Base-by-base conservation (phyloP, 805 yeast genomes). In the Candida broadrunensis region DNA sequence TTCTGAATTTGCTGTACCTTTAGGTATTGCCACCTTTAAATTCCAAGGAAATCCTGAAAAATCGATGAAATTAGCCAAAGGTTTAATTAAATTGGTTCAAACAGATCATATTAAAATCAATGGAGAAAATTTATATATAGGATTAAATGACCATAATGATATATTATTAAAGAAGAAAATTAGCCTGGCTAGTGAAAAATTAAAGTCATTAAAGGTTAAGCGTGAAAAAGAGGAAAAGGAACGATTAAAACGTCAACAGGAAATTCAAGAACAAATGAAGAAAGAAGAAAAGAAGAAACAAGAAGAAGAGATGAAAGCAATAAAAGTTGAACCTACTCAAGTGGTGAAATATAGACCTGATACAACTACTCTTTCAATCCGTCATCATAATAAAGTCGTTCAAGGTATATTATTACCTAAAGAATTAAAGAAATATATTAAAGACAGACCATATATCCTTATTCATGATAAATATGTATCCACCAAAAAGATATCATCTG, bases 1-100 rank as follows among this genome's bases (percentile, higher is more conserved):
- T 54, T 87, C 91, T 0, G 68, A 71, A 17, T 81, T 86, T 33
- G 96, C 89, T 2, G 84, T 82, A 15, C 90, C 95, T 0, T 60
- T 89, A 31, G 93, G 95, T 8, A 67, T 88, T 17, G 83, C 83
- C 37, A 63, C 77, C 16, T 67, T 88, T 38, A 69, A 75, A 43
- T 89, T 75, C 60, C 81, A 72, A 43, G 87, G 88, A 2, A 54
- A 61, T 16, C 54, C 68, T 13, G 79, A 72, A 15, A 75, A 74
- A 42, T 66, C 79, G 4, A 59, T 58, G 60, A 52, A 55, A 32
- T 48, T 60, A 15, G 73, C 74, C 16, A 62, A 60, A 27, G 51
- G 50, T 34, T 54, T 70, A 16, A 52, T 67, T 8, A 43, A 48
- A 14, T 53, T 50, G 5, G 51, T 66, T 21, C 52, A 54, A 33